These are phyloP conservation scores for Rhizophagus prolifer DNA, from an alignment of 192 early-diverging fungal species.

Conservation along the genomic window DNA sequence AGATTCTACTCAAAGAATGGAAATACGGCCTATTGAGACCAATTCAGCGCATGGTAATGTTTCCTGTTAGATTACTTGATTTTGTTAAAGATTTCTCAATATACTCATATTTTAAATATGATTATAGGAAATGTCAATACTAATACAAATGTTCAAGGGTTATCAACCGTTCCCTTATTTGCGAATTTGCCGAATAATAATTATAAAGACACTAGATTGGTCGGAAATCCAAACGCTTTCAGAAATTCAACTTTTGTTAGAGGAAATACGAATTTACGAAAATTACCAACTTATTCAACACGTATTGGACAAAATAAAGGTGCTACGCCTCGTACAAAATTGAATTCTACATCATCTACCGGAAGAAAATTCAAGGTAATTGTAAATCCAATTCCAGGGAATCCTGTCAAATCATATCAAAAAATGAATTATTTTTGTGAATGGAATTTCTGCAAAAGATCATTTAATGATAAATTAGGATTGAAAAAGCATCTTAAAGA, in stretches of 20 bases:
- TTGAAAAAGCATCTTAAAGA: constrained; percentile 1
- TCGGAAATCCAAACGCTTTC: background rate
- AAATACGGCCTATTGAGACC: background rate
- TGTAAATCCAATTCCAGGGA: background rate
- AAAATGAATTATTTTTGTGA: constrained; percentile 4
- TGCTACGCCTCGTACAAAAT: too few species aligned
- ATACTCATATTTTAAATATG: background rate
- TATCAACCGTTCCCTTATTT: background rate
- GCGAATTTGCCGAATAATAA: background rate
- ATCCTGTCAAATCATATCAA: background rate
- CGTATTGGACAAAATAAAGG: background rate
- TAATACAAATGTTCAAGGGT: background rate
- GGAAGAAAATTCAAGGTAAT: background rate
- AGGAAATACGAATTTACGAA: background rate
- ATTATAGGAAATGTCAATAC: background rate
- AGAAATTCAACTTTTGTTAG: background rate
- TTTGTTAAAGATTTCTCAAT: background rate
- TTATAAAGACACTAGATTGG: background rate
- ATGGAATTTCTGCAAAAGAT: background rate
- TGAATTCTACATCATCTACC: background rate
- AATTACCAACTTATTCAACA: background rate
- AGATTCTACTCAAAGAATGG: background rate
- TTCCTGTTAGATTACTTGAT: background rate
- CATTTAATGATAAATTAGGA: background rate
- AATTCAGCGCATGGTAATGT: background rate